Conservation (phyloP, 305 asterid species). For the Solanum hybrid region DNA sequence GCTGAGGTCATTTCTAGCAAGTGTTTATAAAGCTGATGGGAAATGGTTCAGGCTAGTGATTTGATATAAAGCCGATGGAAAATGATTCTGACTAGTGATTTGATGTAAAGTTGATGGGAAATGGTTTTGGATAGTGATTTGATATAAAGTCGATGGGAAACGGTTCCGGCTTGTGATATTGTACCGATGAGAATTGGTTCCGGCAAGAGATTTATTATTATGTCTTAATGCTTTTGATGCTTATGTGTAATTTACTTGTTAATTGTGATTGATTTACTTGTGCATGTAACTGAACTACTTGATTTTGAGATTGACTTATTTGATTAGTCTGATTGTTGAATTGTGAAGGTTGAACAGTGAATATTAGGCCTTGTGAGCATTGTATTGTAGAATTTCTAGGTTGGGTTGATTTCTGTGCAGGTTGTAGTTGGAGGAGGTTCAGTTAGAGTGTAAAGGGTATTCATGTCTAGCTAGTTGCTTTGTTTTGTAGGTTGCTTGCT, state of each 20-base stretch:
- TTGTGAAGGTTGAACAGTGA: not conserved
- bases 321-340: not conserved
- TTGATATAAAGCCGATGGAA: not conserved
- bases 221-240: not conserved
- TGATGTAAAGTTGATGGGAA: not conserved
- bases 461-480: not conserved
- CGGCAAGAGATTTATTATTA: not conserved
- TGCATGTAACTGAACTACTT: not conserved
- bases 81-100: not conserved
- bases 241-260: not conserved
- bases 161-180: not conserved
- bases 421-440: not conserved
- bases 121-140: not conserved
- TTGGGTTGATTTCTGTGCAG: not conserved
- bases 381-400: not conserved
- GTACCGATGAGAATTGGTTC: not conserved
- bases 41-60: not conserved
- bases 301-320: not conserved
- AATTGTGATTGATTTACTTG: not conserved
- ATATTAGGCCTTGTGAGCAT: not conserved
- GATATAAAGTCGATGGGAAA: not conserved
- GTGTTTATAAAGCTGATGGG: not conserved
- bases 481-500: not conserved
- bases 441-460: not conserved
- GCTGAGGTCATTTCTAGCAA: not conserved